These are phyloP conservation scores for Ilyonectria mors-panacis DNA, from an alignment of 2,329 filamentous ascomycete genomes.

Conservation along the genomic window DNA sequence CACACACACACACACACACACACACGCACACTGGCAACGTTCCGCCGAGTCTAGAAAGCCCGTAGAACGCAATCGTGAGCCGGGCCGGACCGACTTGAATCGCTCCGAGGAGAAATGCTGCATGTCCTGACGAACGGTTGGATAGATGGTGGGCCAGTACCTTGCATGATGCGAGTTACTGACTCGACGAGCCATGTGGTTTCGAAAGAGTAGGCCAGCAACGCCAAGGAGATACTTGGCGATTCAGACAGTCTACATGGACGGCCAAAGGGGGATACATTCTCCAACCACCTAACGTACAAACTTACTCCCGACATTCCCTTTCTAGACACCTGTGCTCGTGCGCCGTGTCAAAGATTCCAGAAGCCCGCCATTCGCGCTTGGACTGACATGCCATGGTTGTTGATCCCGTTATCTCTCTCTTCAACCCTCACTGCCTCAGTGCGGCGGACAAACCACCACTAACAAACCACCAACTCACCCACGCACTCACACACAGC, in stretches of 20 bases:
- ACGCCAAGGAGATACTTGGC: slow-evolving; percentile 15
- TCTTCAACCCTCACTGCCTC: slow-evolving; percentile 5
- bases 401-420: slow-evolving; percentile 2
- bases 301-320: slow-evolving; percentile 6
- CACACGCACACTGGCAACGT: neutral
- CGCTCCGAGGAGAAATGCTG: neutral
- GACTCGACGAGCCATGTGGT: slow-evolving; percentile 25
- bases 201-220: neutral
- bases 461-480: slow-evolving; percentile 2
- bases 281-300: slow-evolving; percentile 5
- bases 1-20: neutral
- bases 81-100: neutral
- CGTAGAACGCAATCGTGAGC: slow-evolving; percentile 20
- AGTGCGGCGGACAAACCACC: neutral
- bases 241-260: slow-evolving; percentile 8
- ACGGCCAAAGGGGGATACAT: slow-evolving; percentile 13
- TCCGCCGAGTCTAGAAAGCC: slow-evolving; percentile 13
- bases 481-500: slow-evolving; percentile 13
- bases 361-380: slow-evolving; percentile 8
- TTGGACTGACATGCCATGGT: slow-evolving; percentile 1
- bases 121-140: neutral
- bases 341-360: slow-evolving; percentile 21
- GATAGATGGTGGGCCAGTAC: slow-evolving; percentile 28
- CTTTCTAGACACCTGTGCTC: slow-evolving; percentile 9
- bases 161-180: slow-evolving; percentile 38